Base-by-base conservation (phyloP, 2,329 filamentous ascomycete species). In the Cladosporium sp. region DNA sequence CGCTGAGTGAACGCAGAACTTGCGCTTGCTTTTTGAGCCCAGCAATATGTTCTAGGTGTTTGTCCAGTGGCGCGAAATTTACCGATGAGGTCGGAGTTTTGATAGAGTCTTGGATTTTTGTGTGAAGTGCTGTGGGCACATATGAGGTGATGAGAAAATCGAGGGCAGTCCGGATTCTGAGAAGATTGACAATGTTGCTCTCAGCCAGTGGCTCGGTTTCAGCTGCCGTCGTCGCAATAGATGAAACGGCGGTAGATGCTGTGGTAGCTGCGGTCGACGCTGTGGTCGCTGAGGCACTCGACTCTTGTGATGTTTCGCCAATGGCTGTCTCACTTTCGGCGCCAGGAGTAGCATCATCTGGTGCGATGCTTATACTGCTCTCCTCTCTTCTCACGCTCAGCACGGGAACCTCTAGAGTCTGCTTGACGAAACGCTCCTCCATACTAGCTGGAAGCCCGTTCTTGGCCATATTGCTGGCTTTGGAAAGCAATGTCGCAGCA, bases 351-450 rank as follows among this genome's bases (percentile, higher is more conserved):
- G 67, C 60, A 17, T 69, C 63, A n/a, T 68, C 63, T 6, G 59
- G 58, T 5, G 64, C 65, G 57, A 70, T 64, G 60, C 67, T 73
- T 11, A 73, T 58, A 17, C 59, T 73, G 69, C 71, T 79, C 39
- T 84, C 78, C 58, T 86, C 82, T 47, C 84, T 80, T 67, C 82
- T 87, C 40, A 92, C 79, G 34, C 84, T 84, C 65, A 90, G 77
- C 43, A 96, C 78, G 0, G 94, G 93, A 4, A 86, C 83, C 65
- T 94, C 89, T 5, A 99, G 78, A 2, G 83, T 83, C 67, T 88
- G 88, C 54, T 81, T 83, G 8, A 99, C 85, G 66, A 96, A 95
- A 42, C 84, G 87, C 49, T 94, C 89, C 70, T 97, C 93, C 80
- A 99, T 83, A 66, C 88, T 96, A 6, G 78, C 75, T 1, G 94